These are phyloP conservation scores for Tubosaeta sp. DNA, from an alignment of 768 basidiomycete species.

Conservation along the genomic window DNA sequence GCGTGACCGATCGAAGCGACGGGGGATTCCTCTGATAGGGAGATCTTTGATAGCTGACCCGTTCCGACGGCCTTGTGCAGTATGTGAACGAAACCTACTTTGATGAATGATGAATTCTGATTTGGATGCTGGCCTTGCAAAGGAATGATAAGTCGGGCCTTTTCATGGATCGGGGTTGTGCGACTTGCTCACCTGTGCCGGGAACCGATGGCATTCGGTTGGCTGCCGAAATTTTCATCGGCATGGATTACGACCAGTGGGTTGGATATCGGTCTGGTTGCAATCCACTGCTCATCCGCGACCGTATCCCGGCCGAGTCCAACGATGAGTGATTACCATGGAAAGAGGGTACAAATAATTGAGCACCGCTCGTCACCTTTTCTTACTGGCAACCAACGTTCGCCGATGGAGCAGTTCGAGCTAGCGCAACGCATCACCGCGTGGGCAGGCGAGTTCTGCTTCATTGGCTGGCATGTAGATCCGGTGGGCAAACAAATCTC, in stretches of 20 bases:
- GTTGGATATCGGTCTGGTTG: not conserved
- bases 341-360: not conserved
- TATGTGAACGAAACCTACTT: not conserved
- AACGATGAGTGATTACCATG: not conserved
- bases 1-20: not conserved
- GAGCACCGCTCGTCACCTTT: not conserved
- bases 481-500: conserved; percentile 5
- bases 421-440: not conserved
- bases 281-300: not conserved
- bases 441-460: not conserved
- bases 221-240: conserved; percentile 1
- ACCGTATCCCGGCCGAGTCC: not conserved
- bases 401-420: not conserved
- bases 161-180: conserved; percentile 1
- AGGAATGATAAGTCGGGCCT: not conserved
- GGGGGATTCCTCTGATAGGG: not conserved
- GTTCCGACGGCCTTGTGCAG: not conserved
- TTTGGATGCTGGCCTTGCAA: not conserved
- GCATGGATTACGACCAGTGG: not conserved
- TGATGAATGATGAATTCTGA: conserved; percentile 1
- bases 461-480: conserved; percentile 9
- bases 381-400: conserved; percentile 1
- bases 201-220: conserved; percentile 1
- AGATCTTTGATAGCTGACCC: not conserved
- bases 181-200: not conserved